Conservation (phyloP, 495 filamentous ascomycete genomes). For the Xylaria cubensis region DNA sequence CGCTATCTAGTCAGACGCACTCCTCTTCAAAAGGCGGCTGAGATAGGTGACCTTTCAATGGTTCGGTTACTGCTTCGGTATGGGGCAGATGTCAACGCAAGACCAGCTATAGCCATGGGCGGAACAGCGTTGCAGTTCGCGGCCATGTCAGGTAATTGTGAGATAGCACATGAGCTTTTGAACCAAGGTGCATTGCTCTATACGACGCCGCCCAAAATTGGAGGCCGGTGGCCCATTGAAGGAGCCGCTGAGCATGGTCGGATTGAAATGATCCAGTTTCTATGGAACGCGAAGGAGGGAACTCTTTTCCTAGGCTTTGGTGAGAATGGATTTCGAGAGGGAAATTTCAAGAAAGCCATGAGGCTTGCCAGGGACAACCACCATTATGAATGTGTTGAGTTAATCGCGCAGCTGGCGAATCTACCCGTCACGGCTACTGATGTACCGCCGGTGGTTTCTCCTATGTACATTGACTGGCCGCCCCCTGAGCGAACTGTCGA, state of each 20-base stretch:
- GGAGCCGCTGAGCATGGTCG: constrained; percentile 53
- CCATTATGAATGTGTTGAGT: background rate
- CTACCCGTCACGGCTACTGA: background rate
- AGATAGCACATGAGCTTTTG: constrained; percentile 34
- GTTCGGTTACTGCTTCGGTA: constrained; percentile 30
- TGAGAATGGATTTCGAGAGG: background rate
- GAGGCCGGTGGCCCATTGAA: constrained; percentile 51
- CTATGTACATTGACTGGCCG: constrained; percentile 6
- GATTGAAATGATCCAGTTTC: constrained; percentile 53
- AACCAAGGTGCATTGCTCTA: constrained; percentile 32
- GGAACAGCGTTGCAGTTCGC: constrained; percentile 1
- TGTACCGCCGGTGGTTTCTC: background rate
- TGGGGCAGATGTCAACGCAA: background rate
- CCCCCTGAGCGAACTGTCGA: background rate
- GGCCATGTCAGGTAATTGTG: background rate
- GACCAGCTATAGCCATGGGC: background rate
- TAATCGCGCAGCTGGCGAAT: constrained; percentile 17
- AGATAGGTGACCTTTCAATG: constrained; percentile 37
- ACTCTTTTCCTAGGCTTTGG: background rate
- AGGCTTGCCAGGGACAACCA: background rate
- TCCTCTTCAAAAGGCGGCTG: constrained; percentile 40
- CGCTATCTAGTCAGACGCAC: constrained; percentile 28
- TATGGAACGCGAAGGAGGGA: constrained; percentile 37
- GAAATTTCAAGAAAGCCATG: background rate
- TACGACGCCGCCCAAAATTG: constrained; percentile 27